A percentile compares a stretch with the other conserved stretches of the same genome.
These are phyloP conservation scores for Kwoniella dejecticola DNA, from an alignment of 768 basidiomycete genomes.

Conservation along the genomic window DNA sequence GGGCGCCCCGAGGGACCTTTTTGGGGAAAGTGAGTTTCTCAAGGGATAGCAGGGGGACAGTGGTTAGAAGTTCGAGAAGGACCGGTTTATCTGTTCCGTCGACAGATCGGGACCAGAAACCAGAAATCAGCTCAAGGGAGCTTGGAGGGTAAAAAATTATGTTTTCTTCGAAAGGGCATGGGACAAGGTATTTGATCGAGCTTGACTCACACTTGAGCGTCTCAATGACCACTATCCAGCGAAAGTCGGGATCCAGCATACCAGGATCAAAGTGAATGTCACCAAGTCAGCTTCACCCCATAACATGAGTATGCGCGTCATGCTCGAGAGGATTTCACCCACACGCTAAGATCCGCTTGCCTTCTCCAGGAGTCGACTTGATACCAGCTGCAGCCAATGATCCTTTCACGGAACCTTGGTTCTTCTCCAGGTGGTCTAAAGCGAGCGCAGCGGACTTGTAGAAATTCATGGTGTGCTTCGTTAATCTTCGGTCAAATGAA, in stretches of 20 bases:
- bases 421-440: constrained; percentile 81
- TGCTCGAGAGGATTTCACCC: too few relatives aligned
- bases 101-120: too few relatives aligned
- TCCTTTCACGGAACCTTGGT: constrained; percentile 90
- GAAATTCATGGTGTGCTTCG: constrained; percentile 73
- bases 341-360: constrained; percentile 54
- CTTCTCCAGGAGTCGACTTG: constrained; percentile 38
- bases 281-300: too few relatives aligned
- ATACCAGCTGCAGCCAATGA: constrained; percentile 64
- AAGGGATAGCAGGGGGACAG: constrained; percentile 68
- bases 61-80: constrained; percentile 69
- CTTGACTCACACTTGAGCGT: constrained; percentile 80
- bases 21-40: constrained; percentile 72
- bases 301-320: too few relatives aligned
- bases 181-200: too few relatives aligned
- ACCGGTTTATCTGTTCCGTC: constrained; percentile 68
- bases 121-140: too few relatives aligned
- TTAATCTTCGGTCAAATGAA: not conserved
- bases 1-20: constrained; percentile 36
- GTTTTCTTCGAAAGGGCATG: too few relatives aligned
- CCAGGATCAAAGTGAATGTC: constrained; percentile 20
- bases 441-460: constrained; percentile 86
- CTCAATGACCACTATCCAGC: constrained; percentile 85
- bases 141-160: too few relatives aligned
- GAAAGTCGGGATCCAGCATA: too few relatives aligned